Evolutionary conservation across 257 asterid species (phyloP).

Genomic region (Forsythia viridissima): DNA sequence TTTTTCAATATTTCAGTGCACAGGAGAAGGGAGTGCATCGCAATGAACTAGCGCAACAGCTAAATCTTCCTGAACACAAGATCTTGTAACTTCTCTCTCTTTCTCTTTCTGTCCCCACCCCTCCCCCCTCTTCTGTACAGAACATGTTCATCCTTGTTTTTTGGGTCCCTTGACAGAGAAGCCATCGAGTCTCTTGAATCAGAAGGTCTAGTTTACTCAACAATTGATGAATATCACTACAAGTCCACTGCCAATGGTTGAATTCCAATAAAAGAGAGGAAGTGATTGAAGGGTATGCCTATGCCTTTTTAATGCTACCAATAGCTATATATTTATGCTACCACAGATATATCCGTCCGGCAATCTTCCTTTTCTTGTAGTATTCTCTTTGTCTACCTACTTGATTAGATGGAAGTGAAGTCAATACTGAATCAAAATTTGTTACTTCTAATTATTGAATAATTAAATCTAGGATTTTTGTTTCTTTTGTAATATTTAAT

Average conservation of each 20-base stretch:
- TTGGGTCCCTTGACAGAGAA: conserved; percentile 46
- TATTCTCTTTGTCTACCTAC: background rate
- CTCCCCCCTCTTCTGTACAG: background rate
- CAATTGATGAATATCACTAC: conserved; percentile 73
- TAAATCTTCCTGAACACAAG: conserved; percentile 51
- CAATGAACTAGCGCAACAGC: conserved; percentile 50
- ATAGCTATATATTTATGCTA: conserved; percentile 1
- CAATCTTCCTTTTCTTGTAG: background rate
- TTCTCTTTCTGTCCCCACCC: background rate
- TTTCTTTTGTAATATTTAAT: background rate
- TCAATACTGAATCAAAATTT: background rate
- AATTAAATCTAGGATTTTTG: background rate
- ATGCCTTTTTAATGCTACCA: background rate
- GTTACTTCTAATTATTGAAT: background rate
- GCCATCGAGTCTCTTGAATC: conserved; percentile 59
- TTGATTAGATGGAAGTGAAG: background rate
- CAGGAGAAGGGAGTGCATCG: conserved; percentile 64
- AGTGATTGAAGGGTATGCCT: background rate
- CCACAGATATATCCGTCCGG: background rate
- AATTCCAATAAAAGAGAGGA: conserved; percentile 19
- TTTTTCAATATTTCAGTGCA: conserved; percentile 46
- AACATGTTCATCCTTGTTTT: conserved; percentile 17
- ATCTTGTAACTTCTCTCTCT: conserved; percentile 45
- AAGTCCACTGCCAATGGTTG: conserved; percentile 70
- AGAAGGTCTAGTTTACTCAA: conserved; percentile 73